These are phyloP conservation scores for Canavalia gladiata DNA, from an alignment of 306 rosid genomes.

Conservation along the genomic window DNA sequence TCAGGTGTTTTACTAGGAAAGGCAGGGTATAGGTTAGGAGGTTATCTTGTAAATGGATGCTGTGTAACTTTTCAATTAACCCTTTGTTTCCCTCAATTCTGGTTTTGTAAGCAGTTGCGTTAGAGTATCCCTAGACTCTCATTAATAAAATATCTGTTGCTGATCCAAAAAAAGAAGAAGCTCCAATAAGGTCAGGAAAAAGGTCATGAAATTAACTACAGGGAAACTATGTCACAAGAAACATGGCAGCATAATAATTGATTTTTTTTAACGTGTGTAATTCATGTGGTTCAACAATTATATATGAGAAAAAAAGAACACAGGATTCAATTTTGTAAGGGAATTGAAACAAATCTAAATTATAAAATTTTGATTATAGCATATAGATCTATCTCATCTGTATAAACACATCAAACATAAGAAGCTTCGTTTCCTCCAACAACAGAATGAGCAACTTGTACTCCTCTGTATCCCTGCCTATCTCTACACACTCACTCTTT, in stretches of 20 bases:
- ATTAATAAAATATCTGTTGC: too few species aligned
- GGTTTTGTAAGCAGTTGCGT: too few species aligned
- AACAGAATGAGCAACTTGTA: constrained; percentile 54
- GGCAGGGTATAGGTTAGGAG: too few species aligned
- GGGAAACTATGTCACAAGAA: not conserved
- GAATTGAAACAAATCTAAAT: constrained; percentile 39
- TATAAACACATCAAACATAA: constrained; percentile 57
- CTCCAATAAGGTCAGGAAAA: too few species aligned
- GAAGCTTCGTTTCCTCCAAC: constrained; percentile 53
- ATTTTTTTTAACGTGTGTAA: constrained; percentile 7
- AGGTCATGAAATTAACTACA: not conserved
- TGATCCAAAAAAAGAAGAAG: too few species aligned
- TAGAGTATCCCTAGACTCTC: too few species aligned
- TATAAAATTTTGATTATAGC: constrained; percentile 50
- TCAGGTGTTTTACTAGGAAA: too few species aligned
- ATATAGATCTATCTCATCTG: constrained; percentile 56
- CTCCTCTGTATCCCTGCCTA: constrained; percentile 60
- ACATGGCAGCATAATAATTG: not conserved
- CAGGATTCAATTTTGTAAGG: constrained; percentile 36
- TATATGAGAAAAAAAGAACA: constrained; percentile 3
- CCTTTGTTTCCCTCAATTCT: too few species aligned
- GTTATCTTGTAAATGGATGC: too few species aligned
- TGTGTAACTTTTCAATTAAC: too few species aligned
- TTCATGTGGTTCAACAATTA: constrained; percentile 36
- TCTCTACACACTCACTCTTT: constrained; percentile 61